phyloP scores from a whole-genome alignment of 2,329 filamentous ascomycete genomes.

The Cladosporium sphaerospermum region DNA sequence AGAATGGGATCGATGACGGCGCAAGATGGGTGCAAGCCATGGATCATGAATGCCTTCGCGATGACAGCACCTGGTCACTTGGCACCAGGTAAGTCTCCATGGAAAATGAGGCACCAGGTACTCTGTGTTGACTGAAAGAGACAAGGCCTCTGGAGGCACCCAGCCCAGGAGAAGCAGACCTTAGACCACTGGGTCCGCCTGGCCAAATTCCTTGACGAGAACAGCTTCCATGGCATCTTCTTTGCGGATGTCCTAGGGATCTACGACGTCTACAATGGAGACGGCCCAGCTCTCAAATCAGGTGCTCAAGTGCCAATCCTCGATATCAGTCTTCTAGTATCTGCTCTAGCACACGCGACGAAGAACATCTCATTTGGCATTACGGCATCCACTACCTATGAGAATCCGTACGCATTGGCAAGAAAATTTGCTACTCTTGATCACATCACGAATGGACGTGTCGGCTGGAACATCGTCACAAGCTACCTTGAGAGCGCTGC shows the following conservation, averaged over 20 bases:
- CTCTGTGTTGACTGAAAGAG: not conserved
- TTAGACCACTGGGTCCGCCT: slow-evolving; percentile 43
- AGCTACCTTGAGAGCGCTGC: slow-evolving; percentile 44
- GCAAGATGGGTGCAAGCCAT: slow-evolving; percentile 25
- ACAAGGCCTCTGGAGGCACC: slow-evolving; percentile 27
- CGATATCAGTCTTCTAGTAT: slow-evolving; percentile 40
- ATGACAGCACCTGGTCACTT: slow-evolving; percentile 44
- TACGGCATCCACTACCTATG: slow-evolving; percentile 34
- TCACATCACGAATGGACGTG: slow-evolving; percentile 32
- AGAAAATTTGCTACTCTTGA: slow-evolving; percentile 32
- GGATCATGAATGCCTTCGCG: slow-evolving; percentile 44
- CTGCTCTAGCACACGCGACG: slow-evolving; percentile 42
- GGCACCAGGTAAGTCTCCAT: slow-evolving; percentile 31
- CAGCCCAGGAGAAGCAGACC: slow-evolving; percentile 34
- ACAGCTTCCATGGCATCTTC: slow-evolving; percentile 47
- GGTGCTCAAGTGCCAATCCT: slow-evolving; percentile 64
- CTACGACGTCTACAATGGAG: slow-evolving; percentile 42
- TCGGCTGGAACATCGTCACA: slow-evolving; percentile 48
- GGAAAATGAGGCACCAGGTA: not conserved
- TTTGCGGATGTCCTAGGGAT: slow-evolving; percentile 45
- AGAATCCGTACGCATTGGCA: slow-evolving; percentile 31
- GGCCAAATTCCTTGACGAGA: slow-evolving; percentile 43
- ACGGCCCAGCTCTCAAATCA: slow-evolving; percentile 47
- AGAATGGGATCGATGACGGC: not conserved
- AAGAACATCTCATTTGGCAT: slow-evolving; percentile 37